Conservation (phyloP, 345 rosid genomes). For the Gossypium australe region DNA sequence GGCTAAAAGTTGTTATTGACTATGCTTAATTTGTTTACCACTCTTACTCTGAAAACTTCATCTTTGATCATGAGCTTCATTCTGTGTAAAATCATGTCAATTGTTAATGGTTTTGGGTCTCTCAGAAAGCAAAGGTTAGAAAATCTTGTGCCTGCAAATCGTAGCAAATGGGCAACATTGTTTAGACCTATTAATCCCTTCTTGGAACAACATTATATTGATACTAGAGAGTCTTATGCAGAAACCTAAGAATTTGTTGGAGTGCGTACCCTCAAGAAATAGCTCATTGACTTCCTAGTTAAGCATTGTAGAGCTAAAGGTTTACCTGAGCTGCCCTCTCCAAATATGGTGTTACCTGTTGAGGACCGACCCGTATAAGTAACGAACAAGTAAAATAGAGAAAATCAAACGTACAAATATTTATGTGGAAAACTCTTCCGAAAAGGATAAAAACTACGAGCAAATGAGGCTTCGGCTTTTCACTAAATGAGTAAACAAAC, state of each 20-base stretch:
- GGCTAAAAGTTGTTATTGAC: background rate
- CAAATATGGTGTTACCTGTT: background rate
- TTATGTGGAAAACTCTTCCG: no score
- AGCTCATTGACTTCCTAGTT: background rate
- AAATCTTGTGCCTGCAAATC: background rate
- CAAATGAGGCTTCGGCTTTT: no score
- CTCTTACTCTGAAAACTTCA: background rate
- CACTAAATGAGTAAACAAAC: no score
- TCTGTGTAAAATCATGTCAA: background rate
- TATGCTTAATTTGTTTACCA: background rate
- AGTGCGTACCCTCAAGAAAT: background rate
- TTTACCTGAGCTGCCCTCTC: background rate
- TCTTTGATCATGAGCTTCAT: background rate
- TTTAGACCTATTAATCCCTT: background rate
- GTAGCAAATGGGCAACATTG: conserved; percentile 1
- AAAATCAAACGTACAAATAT: no score
- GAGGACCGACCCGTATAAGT: no score
- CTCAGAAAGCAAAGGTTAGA: background rate
- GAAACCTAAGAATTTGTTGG: background rate
- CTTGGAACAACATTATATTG: background rate
- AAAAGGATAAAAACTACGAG: no score
- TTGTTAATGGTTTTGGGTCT: background rate
- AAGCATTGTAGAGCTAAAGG: background rate
- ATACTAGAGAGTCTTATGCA: background rate
- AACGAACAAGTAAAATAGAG: no score